Base-by-base conservation (phyloP, 2,329 filamentous ascomycete species). In the Colletotrichum sp. region DNA sequence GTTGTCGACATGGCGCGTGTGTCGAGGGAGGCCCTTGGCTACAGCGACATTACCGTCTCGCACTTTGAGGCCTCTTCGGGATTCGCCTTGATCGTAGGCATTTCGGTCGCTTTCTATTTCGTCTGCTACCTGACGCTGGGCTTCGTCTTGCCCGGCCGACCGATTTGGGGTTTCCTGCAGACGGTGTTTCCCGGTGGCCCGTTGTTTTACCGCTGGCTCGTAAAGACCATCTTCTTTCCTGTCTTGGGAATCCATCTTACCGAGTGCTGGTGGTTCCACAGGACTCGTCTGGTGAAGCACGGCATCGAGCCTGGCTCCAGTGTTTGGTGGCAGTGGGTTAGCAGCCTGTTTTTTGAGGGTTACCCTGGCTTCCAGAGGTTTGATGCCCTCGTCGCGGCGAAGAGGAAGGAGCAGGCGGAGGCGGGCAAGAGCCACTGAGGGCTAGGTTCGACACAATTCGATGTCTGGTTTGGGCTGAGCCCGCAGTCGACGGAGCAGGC, bases 1-100 rank as follows among this genome's bases (percentile, higher is more conserved):
- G 87, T 96, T 55, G 92, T 98, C 65, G 91, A 92, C 67, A 94
- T 98, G 92, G 83, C 90, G 84, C 78, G 92, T 86, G 81, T 83
- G 81, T 81, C 90, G 79, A 89, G 94, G 39, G 79, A 85, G 36
- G 89, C 85, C 2, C 90, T 98, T 15, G 92, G 90, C 18, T 87
- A 94, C 80, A 79, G 90, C 87, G 80, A 87, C 80, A 80, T 88
- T 48, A 82, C 81, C 71, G 80, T 91, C 77, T 82, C 81, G 7
- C 75, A 78, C 55, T 92, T 87, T 79, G 77, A 81, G 10, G 77
- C 82, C 0, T 89, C 90, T 0, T 76, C 80, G 6, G 85, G 85
- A 1, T 78, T 87, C 16, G 91, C 93, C 52, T 80, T 88, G 8
- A 80, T 90, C 24, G 85, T 92, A 61, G 91, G 94, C 75, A 83